phyloP scores from a whole-genome alignment of 2,329 filamentous ascomycete genomes.

The Cladosporium sp. region DNA sequence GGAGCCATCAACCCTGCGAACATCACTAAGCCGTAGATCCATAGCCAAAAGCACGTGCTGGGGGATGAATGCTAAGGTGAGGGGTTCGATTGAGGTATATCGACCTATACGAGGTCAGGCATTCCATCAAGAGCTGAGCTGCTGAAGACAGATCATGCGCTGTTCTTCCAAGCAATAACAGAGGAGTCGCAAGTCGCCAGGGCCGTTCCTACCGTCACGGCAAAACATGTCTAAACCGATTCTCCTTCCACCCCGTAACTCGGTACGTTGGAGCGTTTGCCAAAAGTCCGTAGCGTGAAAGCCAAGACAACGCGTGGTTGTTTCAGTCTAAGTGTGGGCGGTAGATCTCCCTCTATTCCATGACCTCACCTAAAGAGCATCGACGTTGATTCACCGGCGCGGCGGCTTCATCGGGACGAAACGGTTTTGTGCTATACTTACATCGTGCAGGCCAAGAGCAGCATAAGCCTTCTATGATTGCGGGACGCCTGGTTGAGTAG shows the following conservation, averaged over 20 bases:
- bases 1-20: slow-evolving; percentile 8
- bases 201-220: background rate
- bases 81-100: background rate
- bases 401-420: background rate
- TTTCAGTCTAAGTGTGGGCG: background rate
- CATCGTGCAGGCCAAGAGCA: slow-evolving; percentile 15
- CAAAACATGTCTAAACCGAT: background rate
- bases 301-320: slow-evolving; percentile 5
- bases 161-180: background rate
- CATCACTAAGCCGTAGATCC: slow-evolving; percentile 5
- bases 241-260: background rate
- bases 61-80: background rate
- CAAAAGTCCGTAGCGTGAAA: slow-evolving; percentile 13
- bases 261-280: background rate
- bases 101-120: background rate
- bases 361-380: slow-evolving; percentile 10
- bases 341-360: slow-evolving; percentile 11
- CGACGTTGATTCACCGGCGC: background rate
- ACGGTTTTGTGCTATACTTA: slow-evolving; percentile 7
- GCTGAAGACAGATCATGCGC: background rate
- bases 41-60: slow-evolving; percentile 1
- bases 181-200: background rate
- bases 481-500: background rate
- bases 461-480: background rate
- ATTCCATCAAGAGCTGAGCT: background rate